phyloP scores from a whole-genome alignment of 1,284 basidiomycete species.

The Exsudoporus floridanus region DNA sequence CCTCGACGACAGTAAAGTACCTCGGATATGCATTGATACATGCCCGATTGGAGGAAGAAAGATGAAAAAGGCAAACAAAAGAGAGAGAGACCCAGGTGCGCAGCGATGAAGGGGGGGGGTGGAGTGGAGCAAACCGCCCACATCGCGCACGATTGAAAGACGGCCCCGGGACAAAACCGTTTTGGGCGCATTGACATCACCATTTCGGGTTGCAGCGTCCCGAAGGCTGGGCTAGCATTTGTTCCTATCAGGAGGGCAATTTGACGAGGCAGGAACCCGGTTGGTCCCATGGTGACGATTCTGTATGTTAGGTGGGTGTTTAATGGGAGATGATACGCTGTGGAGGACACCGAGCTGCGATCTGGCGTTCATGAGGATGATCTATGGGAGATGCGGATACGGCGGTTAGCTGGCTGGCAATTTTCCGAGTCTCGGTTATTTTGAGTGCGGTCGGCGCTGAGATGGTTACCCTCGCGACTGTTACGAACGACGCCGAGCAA shows the following conservation, averaged over 20 bases:
- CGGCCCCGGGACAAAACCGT: background rate
- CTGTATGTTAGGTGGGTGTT: background rate
- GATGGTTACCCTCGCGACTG: no score
- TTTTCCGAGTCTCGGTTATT: no score
- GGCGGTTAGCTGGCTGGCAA: no score
- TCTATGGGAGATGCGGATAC: no score
- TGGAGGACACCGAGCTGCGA: background rate
- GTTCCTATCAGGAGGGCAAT: background rate
- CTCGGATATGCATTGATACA: slow-evolving; percentile 14
- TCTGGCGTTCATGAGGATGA: background rate
- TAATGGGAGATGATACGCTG: slow-evolving; percentile 1
- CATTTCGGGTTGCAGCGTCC: slow-evolving; percentile 2
- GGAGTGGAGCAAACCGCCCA: slow-evolving; percentile 15
- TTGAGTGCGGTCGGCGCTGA: no score
- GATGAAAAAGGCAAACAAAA: background rate
- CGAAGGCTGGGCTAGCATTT: slow-evolving; percentile 1
- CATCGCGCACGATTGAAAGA: background rate
- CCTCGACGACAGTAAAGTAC: slow-evolving; percentile 9
- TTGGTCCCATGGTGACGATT: background rate
- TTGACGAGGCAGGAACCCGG: background rate
- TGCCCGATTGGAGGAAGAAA: slow-evolving; percentile 8
- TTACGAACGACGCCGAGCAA: no score
- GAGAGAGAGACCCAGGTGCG: background rate
- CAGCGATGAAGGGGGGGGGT: slow-evolving; percentile 2
- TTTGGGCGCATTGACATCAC: slow-evolving; percentile 12